A percentile compares a stretch with the other conserved stretches of the same genome.
phyloP scores from a whole-genome alignment of 2,329 filamentous ascomycete species.

The Thelonectria rubi region DNA sequence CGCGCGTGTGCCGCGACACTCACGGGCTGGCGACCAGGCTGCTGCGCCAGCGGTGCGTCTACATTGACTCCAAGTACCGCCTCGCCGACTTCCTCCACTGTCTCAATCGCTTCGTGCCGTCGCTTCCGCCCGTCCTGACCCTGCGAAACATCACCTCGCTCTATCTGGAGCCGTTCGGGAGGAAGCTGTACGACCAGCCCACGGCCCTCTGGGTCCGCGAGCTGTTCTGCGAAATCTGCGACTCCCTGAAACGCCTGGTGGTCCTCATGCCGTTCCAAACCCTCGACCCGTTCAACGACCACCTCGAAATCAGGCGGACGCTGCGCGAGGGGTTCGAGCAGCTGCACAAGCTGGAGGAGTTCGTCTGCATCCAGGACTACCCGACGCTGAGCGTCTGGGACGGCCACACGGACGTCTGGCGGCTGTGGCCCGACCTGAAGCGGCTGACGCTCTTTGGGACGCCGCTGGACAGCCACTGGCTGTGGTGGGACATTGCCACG shows the following conservation, averaged over 20 bases:
- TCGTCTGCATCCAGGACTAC: constrained; percentile 58
- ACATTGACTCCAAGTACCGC: constrained; percentile 52
- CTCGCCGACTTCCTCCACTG: constrained; percentile 48
- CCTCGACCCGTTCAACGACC: constrained; percentile 54
- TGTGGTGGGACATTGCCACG: constrained; percentile 52
- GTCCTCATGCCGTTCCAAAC: constrained; percentile 59
- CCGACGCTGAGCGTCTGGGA: constrained; percentile 50
- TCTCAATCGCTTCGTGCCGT: constrained; percentile 46
- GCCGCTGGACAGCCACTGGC: constrained; percentile 48
- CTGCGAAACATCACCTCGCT: constrained; percentile 51
- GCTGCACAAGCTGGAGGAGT: constrained; percentile 56
- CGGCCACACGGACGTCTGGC: constrained; percentile 53
- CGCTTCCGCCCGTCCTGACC: constrained; percentile 41
- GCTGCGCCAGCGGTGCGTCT: constrained; percentile 56
- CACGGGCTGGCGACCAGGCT: constrained; percentile 52
- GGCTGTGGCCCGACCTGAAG: constrained; percentile 53
- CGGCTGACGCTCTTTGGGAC: constrained; percentile 55
- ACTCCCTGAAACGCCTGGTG: constrained; percentile 55
- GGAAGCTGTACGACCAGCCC: constrained; percentile 50
- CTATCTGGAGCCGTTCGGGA: constrained; percentile 52
- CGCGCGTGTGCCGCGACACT: constrained; percentile 54
- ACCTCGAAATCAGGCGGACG: constrained; percentile 49
- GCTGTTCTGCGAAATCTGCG: constrained; percentile 52
- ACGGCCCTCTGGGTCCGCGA: constrained; percentile 53
- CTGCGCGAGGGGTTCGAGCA: constrained; percentile 57